phyloP scores from a whole-genome alignment of 306 rosid species.

The Quercus gilva region DNA sequence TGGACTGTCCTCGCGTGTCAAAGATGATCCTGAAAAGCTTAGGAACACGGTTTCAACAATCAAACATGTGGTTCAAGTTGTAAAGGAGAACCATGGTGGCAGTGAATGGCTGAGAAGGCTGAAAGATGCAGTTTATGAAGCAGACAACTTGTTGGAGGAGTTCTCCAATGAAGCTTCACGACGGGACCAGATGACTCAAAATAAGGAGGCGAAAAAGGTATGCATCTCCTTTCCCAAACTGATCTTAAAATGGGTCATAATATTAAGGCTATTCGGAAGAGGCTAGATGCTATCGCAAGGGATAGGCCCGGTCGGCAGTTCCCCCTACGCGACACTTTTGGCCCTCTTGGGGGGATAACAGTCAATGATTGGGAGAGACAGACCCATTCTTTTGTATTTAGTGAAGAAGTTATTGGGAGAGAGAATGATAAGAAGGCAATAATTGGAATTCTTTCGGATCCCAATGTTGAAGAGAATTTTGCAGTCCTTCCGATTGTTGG shows the following conservation, averaged over 20 bases:
- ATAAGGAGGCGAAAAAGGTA: neutral
- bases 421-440: neutral
- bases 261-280: too few species aligned
- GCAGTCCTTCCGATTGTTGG: constrained; percentile 37
- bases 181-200: neutral
- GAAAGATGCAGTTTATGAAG: too few species aligned
- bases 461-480: constrained; percentile 8
- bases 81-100: accelerated
- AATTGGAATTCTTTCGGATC: neutral
- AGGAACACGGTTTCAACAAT: neutral
- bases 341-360: too few species aligned
- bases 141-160: neutral
- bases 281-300: too few species aligned
- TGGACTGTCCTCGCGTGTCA: neutral
- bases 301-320: too few species aligned
- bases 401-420: too few species aligned
- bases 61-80: neutral
- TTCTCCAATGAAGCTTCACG: neutral
- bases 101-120: too few species aligned
- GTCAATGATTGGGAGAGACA: neutral
- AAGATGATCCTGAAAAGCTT: neutral
- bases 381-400: accelerated
- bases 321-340: too few species aligned
- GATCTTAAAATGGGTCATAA: too few species aligned
- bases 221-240: neutral